Percentiles rank a stretch among this genome's conserved stretches.
phyloP scores from a whole-genome alignment of 106 monocot species.

The Amphibolis antarctica region DNA sequence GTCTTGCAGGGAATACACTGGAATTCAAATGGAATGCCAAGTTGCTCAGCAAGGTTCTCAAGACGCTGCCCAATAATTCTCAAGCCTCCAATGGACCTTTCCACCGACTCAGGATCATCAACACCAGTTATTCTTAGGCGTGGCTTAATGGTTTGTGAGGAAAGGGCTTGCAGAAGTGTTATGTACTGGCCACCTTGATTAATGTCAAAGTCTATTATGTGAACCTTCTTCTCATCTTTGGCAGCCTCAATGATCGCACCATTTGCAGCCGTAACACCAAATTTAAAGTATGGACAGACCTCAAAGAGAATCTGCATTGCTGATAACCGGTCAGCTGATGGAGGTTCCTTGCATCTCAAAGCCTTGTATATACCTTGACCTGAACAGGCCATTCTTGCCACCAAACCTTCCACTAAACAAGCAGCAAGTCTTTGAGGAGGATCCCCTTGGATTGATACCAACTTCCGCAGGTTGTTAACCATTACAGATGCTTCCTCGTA shows the following conservation, averaged over 20 bases:
- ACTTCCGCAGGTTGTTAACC: constrained; percentile 60
- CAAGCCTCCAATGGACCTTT: constrained; percentile 73
- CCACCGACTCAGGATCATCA: constrained; percentile 96
- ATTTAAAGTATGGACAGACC: constrained; percentile 87
- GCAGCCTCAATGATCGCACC: constrained; percentile 67
- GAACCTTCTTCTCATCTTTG: constrained; percentile 63
- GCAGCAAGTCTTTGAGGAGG: constrained; percentile 85
- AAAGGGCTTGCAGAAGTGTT: constrained; percentile 54
- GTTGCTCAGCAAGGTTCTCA: constrained; percentile 61
- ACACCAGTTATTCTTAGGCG: constrained; percentile 79
- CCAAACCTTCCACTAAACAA: constrained; percentile 84
- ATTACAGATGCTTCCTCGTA: constrained; percentile 46
- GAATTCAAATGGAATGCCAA: constrained; percentile 65
- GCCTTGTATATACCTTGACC: constrained; percentile 77
- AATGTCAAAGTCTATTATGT: constrained; percentile 93
- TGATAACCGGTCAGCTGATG: constrained; percentile 56
- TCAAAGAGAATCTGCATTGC: constrained; percentile 98
- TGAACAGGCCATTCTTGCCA: constrained; percentile 69
- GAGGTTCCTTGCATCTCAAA: constrained; percentile 83
- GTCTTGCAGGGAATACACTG: constrained; percentile 47
- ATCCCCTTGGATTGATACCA: constrained; percentile 87
- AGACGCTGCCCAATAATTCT: constrained; percentile 66
- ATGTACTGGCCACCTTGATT: constrained; percentile 95
- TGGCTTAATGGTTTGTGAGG: constrained; percentile 25
- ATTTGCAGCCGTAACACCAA: constrained; percentile 95